Evolutionary conservation across 306 rosid genomes (phyloP).

Genomic region (Hippophae gyantsensis): DNA sequence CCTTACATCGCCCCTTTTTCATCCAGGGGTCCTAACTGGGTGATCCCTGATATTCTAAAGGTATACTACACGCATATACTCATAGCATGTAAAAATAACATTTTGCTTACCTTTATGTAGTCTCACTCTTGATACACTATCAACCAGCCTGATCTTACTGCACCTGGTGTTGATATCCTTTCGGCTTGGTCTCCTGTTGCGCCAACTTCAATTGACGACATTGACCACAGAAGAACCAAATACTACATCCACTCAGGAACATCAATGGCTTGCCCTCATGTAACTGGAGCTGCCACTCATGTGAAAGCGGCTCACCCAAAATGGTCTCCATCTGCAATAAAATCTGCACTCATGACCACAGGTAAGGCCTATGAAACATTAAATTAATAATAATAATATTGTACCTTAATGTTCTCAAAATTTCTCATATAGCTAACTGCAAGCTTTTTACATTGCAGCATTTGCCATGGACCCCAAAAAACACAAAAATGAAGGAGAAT

Average conservation of each 20-base stretch:
- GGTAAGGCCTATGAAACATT: not conserved
- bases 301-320: slow-evolving; percentile 21
- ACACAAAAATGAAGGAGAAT: slow-evolving; percentile 10
- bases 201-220: not conserved
- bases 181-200: slow-evolving; percentile 15
- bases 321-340: slow-evolving; percentile 31
- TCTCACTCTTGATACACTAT: not conserved
- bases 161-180: slow-evolving; percentile 25
- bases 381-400: too few relatives aligned
- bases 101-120: not conserved
- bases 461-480: not conserved
- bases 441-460: slow-evolving; percentile 12
- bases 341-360: slow-evolving; percentile 25
- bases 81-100: not conserved
- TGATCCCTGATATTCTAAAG: slow-evolving; percentile 18
- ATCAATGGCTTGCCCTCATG: slow-evolving; percentile 31
- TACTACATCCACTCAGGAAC: slow-evolving; percentile 24
- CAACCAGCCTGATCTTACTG: slow-evolving; percentile 20
- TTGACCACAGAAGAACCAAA: slow-evolving; percentile 9
- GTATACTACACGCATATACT: not conserved
- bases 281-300: slow-evolving; percentile 18
- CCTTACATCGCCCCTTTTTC: slow-evolving; percentile 23
- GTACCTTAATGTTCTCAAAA: not conserved
- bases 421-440: not conserved
- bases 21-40: slow-evolving; percentile 16